These are phyloP conservation scores for Gilbertella persicaria DNA, from an alignment of 371 early-diverging fungal species.

Conservation along the genomic window DNA sequence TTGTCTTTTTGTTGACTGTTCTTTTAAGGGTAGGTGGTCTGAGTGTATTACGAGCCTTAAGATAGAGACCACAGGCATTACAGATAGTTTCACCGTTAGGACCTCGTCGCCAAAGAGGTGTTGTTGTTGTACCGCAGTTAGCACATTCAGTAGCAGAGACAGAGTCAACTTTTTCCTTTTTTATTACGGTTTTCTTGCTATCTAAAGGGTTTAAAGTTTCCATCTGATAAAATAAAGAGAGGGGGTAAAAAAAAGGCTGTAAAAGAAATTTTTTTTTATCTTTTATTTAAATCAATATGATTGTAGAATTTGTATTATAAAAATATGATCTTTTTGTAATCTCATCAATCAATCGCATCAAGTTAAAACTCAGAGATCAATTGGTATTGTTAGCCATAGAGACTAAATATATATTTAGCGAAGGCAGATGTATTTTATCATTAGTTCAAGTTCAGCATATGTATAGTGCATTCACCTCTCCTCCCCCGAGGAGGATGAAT, in stretches of 20 bases:
- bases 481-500: too few relatives aligned
- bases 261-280: slow-evolving; percentile 2
- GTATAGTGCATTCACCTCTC: too few relatives aligned
- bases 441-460: too few relatives aligned
- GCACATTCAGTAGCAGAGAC: slow-evolving; percentile 60
- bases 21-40: slow-evolving; percentile 51
- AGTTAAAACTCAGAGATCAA: not conserved
- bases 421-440: too few relatives aligned
- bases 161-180: slow-evolving; percentile 17
- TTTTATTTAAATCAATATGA: not conserved
- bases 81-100: slow-evolving; percentile 79
- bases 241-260: not conserved
- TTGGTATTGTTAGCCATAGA: too few relatives aligned
- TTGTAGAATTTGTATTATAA: slow-evolving; percentile 11
- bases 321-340: not conserved
- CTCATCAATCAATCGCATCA: slow-evolving; percentile 2
- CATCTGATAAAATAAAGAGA: slow-evolving; percentile 11
- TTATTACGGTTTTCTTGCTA: not conserved
- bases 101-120: slow-evolving; percentile 89
- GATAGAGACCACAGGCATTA: slow-evolving; percentile 87
- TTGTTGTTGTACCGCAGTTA: slow-evolving; percentile 84
- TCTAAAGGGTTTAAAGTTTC: slow-evolving; percentile 11
- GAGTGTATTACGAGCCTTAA: slow-evolving; percentile 37
- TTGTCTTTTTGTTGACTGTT: slow-evolving; percentile 19
- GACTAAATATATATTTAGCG: too few relatives aligned